Evolutionary conservation across 1,284 basidiomycete genomes (phyloP).

Genomic region (Moesziomyces parantarcticus): DNA sequence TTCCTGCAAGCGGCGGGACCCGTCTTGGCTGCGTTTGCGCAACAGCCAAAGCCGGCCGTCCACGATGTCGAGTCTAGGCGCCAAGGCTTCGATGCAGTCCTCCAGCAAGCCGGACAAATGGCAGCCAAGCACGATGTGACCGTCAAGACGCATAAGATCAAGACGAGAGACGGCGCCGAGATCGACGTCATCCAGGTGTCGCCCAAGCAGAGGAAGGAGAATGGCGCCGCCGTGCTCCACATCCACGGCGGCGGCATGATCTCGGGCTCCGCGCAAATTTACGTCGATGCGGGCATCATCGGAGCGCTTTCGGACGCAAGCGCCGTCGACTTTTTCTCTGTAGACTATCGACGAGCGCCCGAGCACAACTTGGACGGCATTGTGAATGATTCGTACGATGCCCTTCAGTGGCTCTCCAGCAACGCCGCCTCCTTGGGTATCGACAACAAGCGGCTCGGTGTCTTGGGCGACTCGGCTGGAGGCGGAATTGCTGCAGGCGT

Average conservation of each 20-base stretch:
- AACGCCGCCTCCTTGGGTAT: conserved; percentile 22
- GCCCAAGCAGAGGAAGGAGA: conserved; percentile 13
- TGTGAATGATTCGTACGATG: conserved; percentile 36
- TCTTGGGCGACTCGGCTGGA: conserved; percentile 36
- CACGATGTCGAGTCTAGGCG: conserved; percentile 20
- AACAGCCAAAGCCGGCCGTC: conserved; percentile 1
- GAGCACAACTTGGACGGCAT: conserved; percentile 20
- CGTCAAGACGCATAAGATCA: conserved; percentile 22
- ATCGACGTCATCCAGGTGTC: conserved; percentile 24
- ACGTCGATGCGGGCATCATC: conserved; percentile 5
- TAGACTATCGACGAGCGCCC: conserved; percentile 33
- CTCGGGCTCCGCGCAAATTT: conserved; percentile 12
- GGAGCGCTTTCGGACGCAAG: background rate
- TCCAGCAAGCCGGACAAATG: background rate
- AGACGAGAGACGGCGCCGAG: conserved; percentile 22
- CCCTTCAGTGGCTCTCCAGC: conserved; percentile 21
- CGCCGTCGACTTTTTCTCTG: conserved; percentile 15
- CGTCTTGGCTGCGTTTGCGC: conserved; percentile 8
- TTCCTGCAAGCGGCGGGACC: conserved; percentile 23
- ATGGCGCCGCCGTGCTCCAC: conserved; percentile 23
- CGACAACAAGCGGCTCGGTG: conserved; percentile 21
- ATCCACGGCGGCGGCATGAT: conserved; percentile 37
- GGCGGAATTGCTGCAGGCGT: conserved; percentile 35
- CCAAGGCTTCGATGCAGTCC: background rate
- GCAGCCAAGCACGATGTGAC: conserved; percentile 8